Base-by-base conservation (phyloP, 805 yeast genomes). In the Kodamaea nitidulidarum region DNA sequence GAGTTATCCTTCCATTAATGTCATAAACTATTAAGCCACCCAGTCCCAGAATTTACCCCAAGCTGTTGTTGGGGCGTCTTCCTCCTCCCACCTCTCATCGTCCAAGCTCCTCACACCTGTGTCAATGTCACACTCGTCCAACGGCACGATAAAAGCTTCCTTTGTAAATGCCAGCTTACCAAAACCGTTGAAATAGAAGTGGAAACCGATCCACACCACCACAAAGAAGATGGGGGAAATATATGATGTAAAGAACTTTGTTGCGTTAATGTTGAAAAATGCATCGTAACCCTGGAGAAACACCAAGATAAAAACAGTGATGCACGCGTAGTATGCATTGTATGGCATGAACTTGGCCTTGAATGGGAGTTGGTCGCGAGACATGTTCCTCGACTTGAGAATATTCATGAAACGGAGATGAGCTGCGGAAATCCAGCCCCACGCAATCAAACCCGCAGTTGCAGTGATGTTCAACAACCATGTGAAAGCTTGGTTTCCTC, bases 391-490 rank as follows among this genome's bases (percentile, higher is more conserved):
- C 15, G 65, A 56, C 49, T 72, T 75, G 50, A 86, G 63, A 24
- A 82, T 80, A 29, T 67, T 59, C 81, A 83, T 83, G 62, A 83
- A 84, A 56, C 90, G 69, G 41, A 84, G 61, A 60, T 82, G 90
- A 2, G 84, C 67, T 33, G 74, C 59, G 20, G 80, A 70, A 44
- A 83, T 81, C 56, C 78, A 74, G 35, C 78, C 72, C 90, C 90
- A 81, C 12, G 85, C 73, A 49, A 82, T 79, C 48, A 83, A 70
- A 43, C 90, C 90, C 8, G 88, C 81, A 35, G 82, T 81, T 20
- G 85, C 84, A n/a, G 86, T 75, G 50, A 84, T 81, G 58, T 81
- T 82, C 48, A 82, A 63, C 43, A 84, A 67, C 90, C 90, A 84
- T 53, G 73, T 65, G 64, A 84, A 84, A 21, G 80, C 88, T 3